Evolutionary conservation across 1,284 basidiomycete genomes (phyloP), one percentile per base, ranked within the genome.

Genomic region (Melampsora americana): DNA sequence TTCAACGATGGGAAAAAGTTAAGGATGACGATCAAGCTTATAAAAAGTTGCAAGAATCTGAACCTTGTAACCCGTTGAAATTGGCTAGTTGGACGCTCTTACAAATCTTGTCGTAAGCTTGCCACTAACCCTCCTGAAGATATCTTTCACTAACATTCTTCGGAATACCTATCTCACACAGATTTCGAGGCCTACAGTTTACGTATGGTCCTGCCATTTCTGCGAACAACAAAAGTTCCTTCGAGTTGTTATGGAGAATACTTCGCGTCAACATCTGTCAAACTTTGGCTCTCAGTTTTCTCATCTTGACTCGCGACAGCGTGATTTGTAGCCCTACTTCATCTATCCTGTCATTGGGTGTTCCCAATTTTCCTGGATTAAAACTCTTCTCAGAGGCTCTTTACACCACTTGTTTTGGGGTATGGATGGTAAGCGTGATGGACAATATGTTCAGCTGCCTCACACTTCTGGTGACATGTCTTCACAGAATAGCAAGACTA

Each of bases 21-120:
- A 66, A 14, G 2, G 42, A 16, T n/a, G 5, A 12, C 9, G 61
- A 72, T 12, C 30, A 60, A 12, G 2, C 59, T 30, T 70, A 72
- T 23, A 50, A 44, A 20, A 7, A 65, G 28, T 12, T 59, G 16
- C 16, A 64, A 23, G n/a, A 39, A 16, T 39, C 56, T 16, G 30
- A 50, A n/a, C n/a, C n/a, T n/a, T n/a, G 23, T 28, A 66, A n/a
- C 42, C 56, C 44, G 61, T 35, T 20, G 48, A 62, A 72, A 72
- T 44, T 65, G 6, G 44, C n/a, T 12, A 56, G 32, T 32, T 64
- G 70, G 61, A 50, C 61, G 7, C 60, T 72, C 0, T 39, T 53
- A 23, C 70, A 65, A 46, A 65, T 48, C 20, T 0, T 53, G 23
- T 35, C 46, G 70, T 65, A n/a, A 39, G 70, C 42, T 14, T 20